A percentile compares a stretch with the other conserved stretches of the same genome.
Conservation (phyloP, 1,284 basidiomycete species). For the Coniferiporia weirii region DNA sequence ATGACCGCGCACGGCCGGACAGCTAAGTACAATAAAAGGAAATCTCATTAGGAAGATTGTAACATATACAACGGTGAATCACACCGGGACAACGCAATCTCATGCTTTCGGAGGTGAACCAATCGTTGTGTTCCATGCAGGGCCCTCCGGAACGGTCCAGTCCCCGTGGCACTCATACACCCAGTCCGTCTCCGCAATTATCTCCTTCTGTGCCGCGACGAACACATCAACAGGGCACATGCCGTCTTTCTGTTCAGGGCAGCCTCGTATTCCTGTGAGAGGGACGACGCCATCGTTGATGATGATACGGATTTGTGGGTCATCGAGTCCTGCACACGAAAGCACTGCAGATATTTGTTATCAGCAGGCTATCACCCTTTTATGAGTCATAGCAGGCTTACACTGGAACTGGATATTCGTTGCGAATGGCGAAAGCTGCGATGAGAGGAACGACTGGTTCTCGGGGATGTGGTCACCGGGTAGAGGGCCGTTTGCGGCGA, state of each 20-base stretch:
- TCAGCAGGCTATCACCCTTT: no score
- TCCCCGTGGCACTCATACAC: slow-evolving; percentile 69
- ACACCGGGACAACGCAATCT: background rate
- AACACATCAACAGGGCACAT: slow-evolving; percentile 78
- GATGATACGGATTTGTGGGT: slow-evolving; percentile 67
- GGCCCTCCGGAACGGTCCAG: slow-evolving; percentile 52
- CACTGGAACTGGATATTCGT: slow-evolving; percentile 75
- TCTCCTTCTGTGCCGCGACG: slow-evolving; percentile 63
- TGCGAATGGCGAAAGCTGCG: slow-evolving; percentile 70
- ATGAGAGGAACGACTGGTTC: slow-evolving; percentile 55
- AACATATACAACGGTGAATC: background rate
- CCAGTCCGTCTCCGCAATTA: slow-evolving; percentile 69
- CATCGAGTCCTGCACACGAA: slow-evolving; percentile 46
- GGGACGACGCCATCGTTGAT: slow-evolving; percentile 89
- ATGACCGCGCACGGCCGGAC: no score
- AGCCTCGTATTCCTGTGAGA: slow-evolving; percentile 69
- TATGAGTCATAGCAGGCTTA: slow-evolving; percentile 32
- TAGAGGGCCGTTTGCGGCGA: slow-evolving; percentile 63
- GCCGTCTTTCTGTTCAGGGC: slow-evolving; percentile 68
- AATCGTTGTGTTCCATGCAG: slow-evolving; percentile 54
- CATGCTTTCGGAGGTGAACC: slow-evolving; percentile 37
- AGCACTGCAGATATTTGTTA: slow-evolving; percentile 37
- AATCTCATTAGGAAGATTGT: background rate
- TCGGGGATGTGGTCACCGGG: slow-evolving; percentile 68
- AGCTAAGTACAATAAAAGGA: no score